Conservation (phyloP, 352 stramenopile genomes). For the Phytophthora cactorum region DNA sequence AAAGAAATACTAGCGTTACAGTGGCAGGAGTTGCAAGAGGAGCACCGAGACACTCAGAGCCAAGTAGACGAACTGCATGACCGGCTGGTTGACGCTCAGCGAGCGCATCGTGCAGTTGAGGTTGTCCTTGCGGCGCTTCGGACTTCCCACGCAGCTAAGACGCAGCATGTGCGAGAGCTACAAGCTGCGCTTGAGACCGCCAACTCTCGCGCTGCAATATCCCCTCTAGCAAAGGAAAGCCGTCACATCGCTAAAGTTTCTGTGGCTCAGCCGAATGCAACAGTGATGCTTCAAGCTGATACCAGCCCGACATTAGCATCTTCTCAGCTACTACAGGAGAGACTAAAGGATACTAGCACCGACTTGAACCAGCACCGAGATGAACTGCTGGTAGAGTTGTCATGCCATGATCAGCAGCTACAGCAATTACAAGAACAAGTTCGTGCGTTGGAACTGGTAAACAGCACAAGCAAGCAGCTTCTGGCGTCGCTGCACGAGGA, state of each 20-base stretch:
- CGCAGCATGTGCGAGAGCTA: constrained; percentile 38
- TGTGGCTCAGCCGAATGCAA: neutral
- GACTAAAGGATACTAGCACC: constrained; percentile 17
- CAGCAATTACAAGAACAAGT: constrained; percentile 48
- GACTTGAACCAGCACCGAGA: constrained; percentile 28
- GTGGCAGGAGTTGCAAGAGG: constrained; percentile 55
- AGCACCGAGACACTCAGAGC: constrained; percentile 52
- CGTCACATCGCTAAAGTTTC: neutral
- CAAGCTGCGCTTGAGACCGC: constrained; percentile 18
- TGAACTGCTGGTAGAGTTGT: constrained; percentile 51
- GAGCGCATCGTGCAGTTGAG: constrained; percentile 35
- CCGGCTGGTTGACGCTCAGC: constrained; percentile 55
- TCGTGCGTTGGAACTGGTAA: constrained; percentile 37
- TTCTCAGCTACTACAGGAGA: constrained; percentile 10
- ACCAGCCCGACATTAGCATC: neutral
- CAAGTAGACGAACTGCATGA: constrained; percentile 67
- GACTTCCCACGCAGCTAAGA: constrained; percentile 30
- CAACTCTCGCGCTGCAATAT: constrained; percentile 7
- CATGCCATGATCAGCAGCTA: constrained; percentile 48
- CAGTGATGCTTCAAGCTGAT: constrained; percentile 1
- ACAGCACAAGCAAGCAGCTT: constrained; percentile 32
- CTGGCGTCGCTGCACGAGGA: constrained; percentile 42
- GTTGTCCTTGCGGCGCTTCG: constrained; percentile 28
- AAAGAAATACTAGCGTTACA: constrained; percentile 47
- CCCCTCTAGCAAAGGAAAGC: neutral